Conservation (phyloP, 352 stramenopile genomes). For the Hyaloperonospora arabidopsidis region DNA sequence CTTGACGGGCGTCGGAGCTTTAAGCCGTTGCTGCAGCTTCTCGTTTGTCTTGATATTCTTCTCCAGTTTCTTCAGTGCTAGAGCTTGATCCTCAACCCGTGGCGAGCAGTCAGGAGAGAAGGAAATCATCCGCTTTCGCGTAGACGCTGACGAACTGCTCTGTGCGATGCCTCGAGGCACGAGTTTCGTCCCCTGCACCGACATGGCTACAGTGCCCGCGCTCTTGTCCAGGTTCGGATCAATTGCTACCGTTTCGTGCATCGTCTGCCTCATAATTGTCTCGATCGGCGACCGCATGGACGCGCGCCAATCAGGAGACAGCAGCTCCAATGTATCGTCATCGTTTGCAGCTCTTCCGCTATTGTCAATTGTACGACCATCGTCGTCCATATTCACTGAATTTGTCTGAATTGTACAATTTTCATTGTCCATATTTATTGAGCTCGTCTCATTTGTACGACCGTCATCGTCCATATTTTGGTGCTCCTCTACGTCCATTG, state of each 20-base stretch:
- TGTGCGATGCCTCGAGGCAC: conserved; percentile 52
- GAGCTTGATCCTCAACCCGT: conserved; percentile 40
- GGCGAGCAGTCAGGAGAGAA: conserved; percentile 64
- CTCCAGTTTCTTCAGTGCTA: conserved; percentile 50
- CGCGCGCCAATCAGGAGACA: conserved; percentile 10
- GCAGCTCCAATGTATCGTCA: not conserved
- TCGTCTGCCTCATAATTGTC: conserved; percentile 5
- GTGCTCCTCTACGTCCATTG: too few species aligned
- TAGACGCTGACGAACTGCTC: conserved; percentile 58
- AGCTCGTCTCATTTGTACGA: too few species aligned
- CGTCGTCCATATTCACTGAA: too few species aligned
- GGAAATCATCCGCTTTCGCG: conserved; percentile 74
- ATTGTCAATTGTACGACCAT: too few species aligned
- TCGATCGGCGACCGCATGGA: conserved; percentile 13
- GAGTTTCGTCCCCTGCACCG: conserved; percentile 31
- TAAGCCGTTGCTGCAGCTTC: conserved; percentile 54
- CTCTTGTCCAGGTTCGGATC: conserved; percentile 47
- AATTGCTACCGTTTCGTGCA: conserved; percentile 17
- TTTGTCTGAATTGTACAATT: too few species aligned
- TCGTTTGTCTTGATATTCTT: conserved; percentile 67
- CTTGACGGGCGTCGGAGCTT: conserved; percentile 40
- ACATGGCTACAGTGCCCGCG: conserved; percentile 21
- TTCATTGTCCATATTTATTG: too few species aligned
- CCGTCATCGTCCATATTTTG: too few species aligned
- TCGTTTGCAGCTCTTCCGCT: too few species aligned